A percentile compares a stretch with the other conserved stretches of the same genome.
Conservation (phyloP, 306 rosid genomes). For the Cajanus cajan region DNA sequence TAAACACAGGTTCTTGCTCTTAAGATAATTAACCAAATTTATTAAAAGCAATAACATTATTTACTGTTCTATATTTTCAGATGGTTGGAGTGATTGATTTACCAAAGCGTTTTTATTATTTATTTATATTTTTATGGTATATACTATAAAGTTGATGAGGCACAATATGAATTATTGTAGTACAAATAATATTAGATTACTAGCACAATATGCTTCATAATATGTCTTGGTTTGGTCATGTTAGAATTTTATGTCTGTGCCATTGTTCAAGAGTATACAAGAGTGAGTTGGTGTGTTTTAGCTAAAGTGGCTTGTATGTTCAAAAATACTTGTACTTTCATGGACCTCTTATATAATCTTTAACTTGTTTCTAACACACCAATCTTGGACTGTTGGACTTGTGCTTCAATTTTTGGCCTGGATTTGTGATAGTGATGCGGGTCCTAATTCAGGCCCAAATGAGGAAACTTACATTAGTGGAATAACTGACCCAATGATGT, state of each 20-base stretch:
- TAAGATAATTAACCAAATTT: no score
- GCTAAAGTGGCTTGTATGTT: neutral
- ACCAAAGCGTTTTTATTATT: no score
- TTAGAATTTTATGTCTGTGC: neutral
- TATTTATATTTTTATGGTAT: neutral
- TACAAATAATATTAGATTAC: no score
- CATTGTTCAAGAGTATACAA: neutral
- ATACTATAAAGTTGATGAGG: no score
- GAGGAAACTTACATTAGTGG: no score
- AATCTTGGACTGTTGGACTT: neutral
- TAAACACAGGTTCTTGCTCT: neutral
- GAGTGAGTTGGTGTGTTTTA: neutral
- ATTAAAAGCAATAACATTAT: no score
- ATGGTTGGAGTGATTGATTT: neutral
- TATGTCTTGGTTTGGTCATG: no score
- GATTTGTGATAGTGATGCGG: no score
- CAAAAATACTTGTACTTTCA: neutral
- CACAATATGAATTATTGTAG: no score
- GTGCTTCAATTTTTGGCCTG: neutral
- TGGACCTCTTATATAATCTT: neutral
- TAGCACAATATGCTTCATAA: neutral
- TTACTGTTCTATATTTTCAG: neutral
- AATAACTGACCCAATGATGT: no score
- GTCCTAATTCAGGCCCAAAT: no score
- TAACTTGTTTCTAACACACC: neutral